Evolutionary conservation across 2,329 filamentous ascomycete genomes (phyloP).

Genomic region (Ophiostoma sp.): DNA sequence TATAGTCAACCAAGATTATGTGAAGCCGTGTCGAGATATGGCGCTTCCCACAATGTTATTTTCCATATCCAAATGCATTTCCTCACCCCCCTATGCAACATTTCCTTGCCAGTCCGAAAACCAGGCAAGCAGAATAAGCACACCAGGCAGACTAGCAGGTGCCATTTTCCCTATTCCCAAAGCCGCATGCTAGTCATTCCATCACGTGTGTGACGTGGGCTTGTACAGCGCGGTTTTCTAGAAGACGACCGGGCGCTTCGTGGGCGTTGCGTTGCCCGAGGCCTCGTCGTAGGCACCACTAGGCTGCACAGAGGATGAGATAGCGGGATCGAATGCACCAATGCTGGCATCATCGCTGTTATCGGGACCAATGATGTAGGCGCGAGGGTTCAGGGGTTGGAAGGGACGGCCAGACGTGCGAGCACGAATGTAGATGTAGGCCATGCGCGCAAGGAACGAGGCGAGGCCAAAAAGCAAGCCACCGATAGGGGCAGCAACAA

Average conservation of each 20-base stretch:
- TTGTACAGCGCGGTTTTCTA: background rate
- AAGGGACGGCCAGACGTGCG: conserved; percentile 58
- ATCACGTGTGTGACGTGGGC: background rate
- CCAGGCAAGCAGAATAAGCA: too few relatives aligned
- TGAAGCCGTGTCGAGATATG: too few relatives aligned
- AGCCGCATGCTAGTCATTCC: background rate
- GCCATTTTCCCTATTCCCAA: background rate
- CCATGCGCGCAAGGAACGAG: conserved; percentile 56
- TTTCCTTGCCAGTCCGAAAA: too few relatives aligned
- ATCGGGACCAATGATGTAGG: conserved; percentile 12
- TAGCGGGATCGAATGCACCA: background rate
- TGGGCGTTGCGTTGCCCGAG: background rate
- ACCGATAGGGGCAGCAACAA: conserved; percentile 72
- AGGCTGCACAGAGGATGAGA: background rate
- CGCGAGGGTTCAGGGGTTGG: conserved; percentile 53
- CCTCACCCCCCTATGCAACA: too few relatives aligned
- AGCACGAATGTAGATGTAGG: conserved; percentile 52
- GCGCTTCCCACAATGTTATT: too few relatives aligned
- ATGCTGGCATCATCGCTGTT: conserved; percentile 14
- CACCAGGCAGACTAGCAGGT: too few relatives aligned
- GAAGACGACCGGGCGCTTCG: conserved; percentile 4
- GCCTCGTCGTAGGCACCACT: background rate
- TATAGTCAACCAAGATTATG: too few relatives aligned
- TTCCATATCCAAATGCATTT: too few relatives aligned
- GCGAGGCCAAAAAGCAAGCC: conserved; percentile 65